A percentile compares a stretch with the other conserved stretches of the same genome.
Evolutionary conservation across 1,284 basidiomycete species (phyloP).

Genomic region (Rhodotorula mucilaginosa): DNA sequence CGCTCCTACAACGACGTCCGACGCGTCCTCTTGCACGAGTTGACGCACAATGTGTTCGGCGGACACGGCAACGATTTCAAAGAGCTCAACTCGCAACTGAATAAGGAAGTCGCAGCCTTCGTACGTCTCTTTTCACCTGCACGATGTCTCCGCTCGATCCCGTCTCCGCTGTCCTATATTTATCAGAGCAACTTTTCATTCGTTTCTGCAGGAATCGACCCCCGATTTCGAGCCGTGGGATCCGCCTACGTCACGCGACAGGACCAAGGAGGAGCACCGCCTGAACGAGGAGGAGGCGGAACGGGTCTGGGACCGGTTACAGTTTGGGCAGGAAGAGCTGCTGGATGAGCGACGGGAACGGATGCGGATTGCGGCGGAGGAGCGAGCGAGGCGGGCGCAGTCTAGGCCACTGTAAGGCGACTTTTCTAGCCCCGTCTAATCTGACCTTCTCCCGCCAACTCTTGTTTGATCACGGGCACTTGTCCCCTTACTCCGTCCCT

Average conservation of each 20-base stretch:
- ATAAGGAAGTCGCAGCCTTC: constrained; percentile 66
- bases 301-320: constrained; percentile 14
- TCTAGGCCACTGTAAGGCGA: background rate
- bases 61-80: constrained; percentile 68
- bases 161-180: no score
- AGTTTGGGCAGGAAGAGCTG: constrained; percentile 24
- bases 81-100: constrained; percentile 68
- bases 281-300: constrained; percentile 24
- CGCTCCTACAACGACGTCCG: constrained; percentile 64
- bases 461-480: no score
- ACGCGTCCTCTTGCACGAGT: constrained; percentile 69
- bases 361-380: constrained; percentile 25
- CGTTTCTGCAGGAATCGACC: constrained; percentile 50
- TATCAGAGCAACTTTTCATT: no score
- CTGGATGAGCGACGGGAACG: constrained; percentile 27
- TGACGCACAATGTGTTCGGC: constrained; percentile 69
- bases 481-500: no score
- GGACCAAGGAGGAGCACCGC: background rate
- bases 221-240: constrained; percentile 31
- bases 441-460: no score
- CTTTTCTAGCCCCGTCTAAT: no score
- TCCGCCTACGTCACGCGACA: background rate
- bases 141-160: no score
- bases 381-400: constrained; percentile 11
- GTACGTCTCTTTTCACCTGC: no score